Percentiles rank a stretch among this genome's conserved stretches.
Evolutionary conservation across 1,139 yeast genomes (phyloP).

Genomic region (Pichia sp.): DNA sequence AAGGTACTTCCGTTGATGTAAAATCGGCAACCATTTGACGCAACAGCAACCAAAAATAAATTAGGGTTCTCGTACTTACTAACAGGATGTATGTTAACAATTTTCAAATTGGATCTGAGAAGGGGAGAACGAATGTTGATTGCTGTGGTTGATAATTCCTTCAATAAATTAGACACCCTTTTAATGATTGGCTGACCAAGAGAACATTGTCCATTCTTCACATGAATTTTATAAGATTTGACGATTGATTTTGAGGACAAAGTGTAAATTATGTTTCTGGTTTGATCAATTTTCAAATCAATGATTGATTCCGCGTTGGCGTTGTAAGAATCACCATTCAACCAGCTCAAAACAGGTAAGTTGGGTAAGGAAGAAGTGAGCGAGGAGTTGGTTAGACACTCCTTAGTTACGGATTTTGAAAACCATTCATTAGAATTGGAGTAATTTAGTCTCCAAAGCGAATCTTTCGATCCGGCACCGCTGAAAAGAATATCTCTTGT

Average conservation of each 20-base stretch:
- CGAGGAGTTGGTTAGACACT: slow-evolving; percentile 70
- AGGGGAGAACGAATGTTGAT: slow-evolving; percentile 32
- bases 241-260: slow-evolving; percentile 80
- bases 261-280: slow-evolving; percentile 73
- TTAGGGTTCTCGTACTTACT: slow-evolving; percentile 61
- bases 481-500: slow-evolving; percentile 82
- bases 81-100: slow-evolving; percentile 62
- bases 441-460: slow-evolving; percentile 85
- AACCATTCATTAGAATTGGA: slow-evolving; percentile 88
- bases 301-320: slow-evolving; percentile 50
- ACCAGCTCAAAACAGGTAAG: slow-evolving; percentile 28
- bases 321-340: slow-evolving; percentile 19
- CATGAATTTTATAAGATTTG: slow-evolving; percentile 57
- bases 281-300: slow-evolving; percentile 69
- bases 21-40: slow-evolving; percentile 79
- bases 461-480: slow-evolving; percentile 69
- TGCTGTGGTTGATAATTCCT: slow-evolving; percentile 53
- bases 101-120: slow-evolving; percentile 38
- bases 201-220: slow-evolving; percentile 24
- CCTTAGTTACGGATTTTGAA: slow-evolving; percentile 74
- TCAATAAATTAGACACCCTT: slow-evolving; percentile 47
- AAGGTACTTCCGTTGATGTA: slow-evolving; percentile 52
- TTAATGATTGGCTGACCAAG: slow-evolving; percentile 38
- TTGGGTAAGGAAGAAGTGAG: slow-evolving; percentile 45
- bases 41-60: slow-evolving; percentile 77